Base-by-base conservation (phyloP, 2,329 filamentous ascomycete genomes). In the Aciculosporium take region DNA sequence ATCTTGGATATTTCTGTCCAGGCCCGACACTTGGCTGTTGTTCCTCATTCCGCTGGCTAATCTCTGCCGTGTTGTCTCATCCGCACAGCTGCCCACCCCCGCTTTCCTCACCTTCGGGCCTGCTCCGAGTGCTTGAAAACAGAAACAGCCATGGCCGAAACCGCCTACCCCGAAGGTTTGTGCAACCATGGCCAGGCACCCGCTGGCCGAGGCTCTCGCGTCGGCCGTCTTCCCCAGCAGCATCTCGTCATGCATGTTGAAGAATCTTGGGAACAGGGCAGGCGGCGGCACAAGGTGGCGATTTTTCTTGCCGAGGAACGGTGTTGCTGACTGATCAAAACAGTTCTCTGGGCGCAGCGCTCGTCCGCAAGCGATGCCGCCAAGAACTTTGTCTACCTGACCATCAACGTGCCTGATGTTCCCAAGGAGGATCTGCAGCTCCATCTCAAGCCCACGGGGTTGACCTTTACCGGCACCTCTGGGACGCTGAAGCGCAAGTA, bases 311-410 rank as follows among this genome's bases (percentile, higher is more conserved):
- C 21, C 17, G 4, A 10, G 13, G 12, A 13, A 7, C 4, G 3
- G 5, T 32, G 8, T 34, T 10, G 17, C 36, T 39, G 28, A 32
- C 37, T 32, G 21, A 39, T 20, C 18, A 33, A 15, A 39, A 45
- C 56, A 96, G 91, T 98, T 55, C 83, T 87, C 65, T 98, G 91
- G 91, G 89, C 91, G 51, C 91, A 98, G 72, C 88, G 91, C 72
- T 96, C 89, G 36, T 91, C 81, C 58, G 69, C 65, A 53, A 70
- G 71, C 52, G 88, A 95, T 42, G 62, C 83, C 43, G 74, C 80
- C 62, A 93, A 88, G 72, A 98, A 98, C 75, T 84, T 86, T 69
- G 69, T 98, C 72, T 94, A 87, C 71, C 75, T 98, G 52, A 93
- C 85, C 59, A 85, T 98, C 67, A 76, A 77, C 55, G 87, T 88